Evolutionary conservation across 228 moss, liverwort and hornwort genomes (phyloP).

Genomic region (Sphagnum fallax): DNA sequence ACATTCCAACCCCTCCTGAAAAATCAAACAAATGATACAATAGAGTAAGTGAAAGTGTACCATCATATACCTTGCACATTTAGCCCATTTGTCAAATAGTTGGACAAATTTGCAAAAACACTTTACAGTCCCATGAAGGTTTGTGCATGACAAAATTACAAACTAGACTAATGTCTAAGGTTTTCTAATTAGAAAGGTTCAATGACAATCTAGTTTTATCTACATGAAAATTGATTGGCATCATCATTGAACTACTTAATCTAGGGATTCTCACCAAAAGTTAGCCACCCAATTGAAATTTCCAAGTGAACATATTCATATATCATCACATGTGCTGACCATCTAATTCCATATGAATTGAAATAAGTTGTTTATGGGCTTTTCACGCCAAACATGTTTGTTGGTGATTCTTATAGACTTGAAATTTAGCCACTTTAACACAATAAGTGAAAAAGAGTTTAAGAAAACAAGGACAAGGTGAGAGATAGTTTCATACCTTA

Average conservation of each 20-base stretch:
- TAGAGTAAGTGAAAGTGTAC: not conserved
- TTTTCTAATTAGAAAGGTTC: no score
- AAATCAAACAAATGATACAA: not conserved
- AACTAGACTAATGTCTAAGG: no score
- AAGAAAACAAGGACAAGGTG: not conserved
- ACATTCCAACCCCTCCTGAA: slow-evolving; percentile 32
- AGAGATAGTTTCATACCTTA: slow-evolving; percentile 6
- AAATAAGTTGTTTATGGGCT: not conserved
- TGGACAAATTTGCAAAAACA: not conserved
- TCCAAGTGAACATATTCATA: not conserved
- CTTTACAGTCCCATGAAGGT: not conserved
- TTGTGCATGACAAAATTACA: no score
- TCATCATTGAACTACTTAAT: no score
- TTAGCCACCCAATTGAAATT: no score
- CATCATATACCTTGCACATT: not conserved
- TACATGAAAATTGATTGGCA: no score
- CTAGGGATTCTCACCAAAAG: no score
- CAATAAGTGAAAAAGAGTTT: not conserved
- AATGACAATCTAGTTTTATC: no score
- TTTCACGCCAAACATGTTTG: not conserved
- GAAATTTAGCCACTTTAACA: not conserved
- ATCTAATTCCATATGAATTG: not conserved
- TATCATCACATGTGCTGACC: not conserved
- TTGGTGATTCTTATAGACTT: not conserved
- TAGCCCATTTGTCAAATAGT: not conserved